Percentiles rank a stretch among this genome's conserved stretches.
Conservation (phyloP, 306 rosid genomes). For the Lithocarpus polystachyus region DNA sequence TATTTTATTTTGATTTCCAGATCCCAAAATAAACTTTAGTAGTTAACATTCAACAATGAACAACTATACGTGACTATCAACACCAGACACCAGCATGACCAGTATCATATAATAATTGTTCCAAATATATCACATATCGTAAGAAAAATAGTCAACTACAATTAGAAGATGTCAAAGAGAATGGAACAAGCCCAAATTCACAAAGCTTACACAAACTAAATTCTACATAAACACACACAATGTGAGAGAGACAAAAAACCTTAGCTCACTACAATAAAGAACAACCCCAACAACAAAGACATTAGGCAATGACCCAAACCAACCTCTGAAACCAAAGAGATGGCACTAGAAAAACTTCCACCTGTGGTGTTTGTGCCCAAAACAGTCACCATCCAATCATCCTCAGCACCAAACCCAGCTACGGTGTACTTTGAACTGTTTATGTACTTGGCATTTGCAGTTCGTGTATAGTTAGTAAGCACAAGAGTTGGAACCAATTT, state of each 20-base stretch:
- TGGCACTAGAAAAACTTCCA: slow-evolving; percentile 53
- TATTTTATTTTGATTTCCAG: too few relatives aligned
- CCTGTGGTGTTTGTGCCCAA: slow-evolving; percentile 34
- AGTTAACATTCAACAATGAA: too few relatives aligned
- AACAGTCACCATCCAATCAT: slow-evolving; percentile 71
- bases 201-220: slow-evolving; percentile 5
- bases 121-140: not conserved
- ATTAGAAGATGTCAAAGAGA: not conserved
- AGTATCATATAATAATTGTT: too few relatives aligned
- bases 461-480: slow-evolving; percentile 37
- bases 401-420: slow-evolving; percentile 61
- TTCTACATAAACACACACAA: not conserved
- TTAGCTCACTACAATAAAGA: not conserved
- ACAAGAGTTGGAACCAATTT: slow-evolving; percentile 18
- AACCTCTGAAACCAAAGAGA: slow-evolving; percentile 13
- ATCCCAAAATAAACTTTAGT: too few relatives aligned
- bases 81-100: too few relatives aligned
- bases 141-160: not conserved
- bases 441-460: slow-evolving; percentile 34
- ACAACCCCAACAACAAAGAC: slow-evolving; percentile 13
- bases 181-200: not conserved
- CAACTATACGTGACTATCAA: too few relatives aligned
- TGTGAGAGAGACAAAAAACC: not conserved
- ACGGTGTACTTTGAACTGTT: slow-evolving; percentile 53
- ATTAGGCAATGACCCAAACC: slow-evolving; percentile 9